These are phyloP conservation scores for Pelargonium exstipulatum DNA, from an alignment of 441 rosid genomes.

Conservation along the genomic window DNA sequence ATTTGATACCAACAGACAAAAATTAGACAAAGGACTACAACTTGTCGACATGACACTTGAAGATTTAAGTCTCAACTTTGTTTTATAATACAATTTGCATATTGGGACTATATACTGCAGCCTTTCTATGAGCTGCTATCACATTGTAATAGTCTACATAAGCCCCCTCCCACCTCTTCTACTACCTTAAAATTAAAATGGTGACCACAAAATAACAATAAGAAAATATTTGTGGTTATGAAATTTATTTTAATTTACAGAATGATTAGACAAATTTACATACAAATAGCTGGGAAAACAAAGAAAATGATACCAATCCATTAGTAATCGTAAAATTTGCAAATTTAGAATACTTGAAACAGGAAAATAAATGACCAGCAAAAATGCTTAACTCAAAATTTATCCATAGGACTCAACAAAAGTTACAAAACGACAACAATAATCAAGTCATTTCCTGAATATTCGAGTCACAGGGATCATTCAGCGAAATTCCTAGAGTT, in stretches of 20 bases:
- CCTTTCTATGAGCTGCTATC: background rate
- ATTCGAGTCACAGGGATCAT: no score
- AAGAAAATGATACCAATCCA: no score
- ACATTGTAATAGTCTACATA: background rate
- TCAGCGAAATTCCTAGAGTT: no score
- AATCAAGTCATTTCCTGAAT: no score
- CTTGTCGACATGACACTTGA: constrained; percentile 10
- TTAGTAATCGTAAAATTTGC: background rate
- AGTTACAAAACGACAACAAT: no score
- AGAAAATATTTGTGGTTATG: background rate
- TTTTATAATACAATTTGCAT: no score
- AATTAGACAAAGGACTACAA: background rate
- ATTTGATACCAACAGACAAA: constrained; percentile 13
- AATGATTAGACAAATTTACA: background rate
- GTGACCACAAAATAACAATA: background rate
- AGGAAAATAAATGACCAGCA: background rate
- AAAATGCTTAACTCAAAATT: background rate
- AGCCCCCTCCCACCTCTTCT: background rate
- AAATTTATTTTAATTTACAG: background rate
- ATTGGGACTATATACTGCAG: background rate
- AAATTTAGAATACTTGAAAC: background rate
- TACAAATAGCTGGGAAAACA: background rate
- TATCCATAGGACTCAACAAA: background rate
- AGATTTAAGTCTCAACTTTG: background rate
- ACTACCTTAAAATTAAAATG: background rate